Evolutionary conservation across 805 yeast genomes (phyloP), one percentile per base, ranked within the genome.

Genomic region (Cyberlindnera japonica): DNA sequence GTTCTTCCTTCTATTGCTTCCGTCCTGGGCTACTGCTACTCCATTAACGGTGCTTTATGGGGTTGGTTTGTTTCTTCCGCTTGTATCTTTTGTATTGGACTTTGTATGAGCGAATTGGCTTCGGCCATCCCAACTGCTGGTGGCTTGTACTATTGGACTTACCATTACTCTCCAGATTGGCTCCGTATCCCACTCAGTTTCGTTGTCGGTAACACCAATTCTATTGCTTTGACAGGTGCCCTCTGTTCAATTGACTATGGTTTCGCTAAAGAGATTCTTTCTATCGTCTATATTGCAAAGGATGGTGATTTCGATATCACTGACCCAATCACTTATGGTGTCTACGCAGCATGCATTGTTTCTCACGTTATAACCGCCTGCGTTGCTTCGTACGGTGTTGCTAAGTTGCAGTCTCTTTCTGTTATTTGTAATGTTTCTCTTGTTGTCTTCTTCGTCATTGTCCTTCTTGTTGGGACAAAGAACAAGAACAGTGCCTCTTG

Each of bases 71-170:
- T 77, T 13, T 71, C 85, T 24, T 71, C 79, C 5, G 44, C 67
- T 10, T 76, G 79, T 50, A 78, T 82, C 41, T 48, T 48, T 34
- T 54, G 68, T 9, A 71, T 79, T n/a, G 88, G 87, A 14, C 47
- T 73, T 7, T 68, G 82, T 14, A 74, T 83, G 79, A 69, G 84
- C 6, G 83, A 81, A 51, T 59, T 81, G 46, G 85, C 83, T 1
- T 72, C 81, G 26, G 74, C 88, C 1, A 73, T 79, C 48, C 90
- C 91, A 20, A 82, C 90, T 1, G 75, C 83, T 16, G 90, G 90
- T 40, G 90, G 90, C 8, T 63, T 83, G 28, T 83, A 80, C 55
- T 78, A 74, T 59, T 79, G 83, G 80, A 76, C 85, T 2, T 77
- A 69, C 58, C 71, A 78, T 55, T 81, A 78, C 55, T 78, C 88